Evolutionary conservation across 2,329 filamentous ascomycete genomes (phyloP), one percentile per base, ranked within the genome.

Genomic region (Pleurostoma richardsiae): DNA sequence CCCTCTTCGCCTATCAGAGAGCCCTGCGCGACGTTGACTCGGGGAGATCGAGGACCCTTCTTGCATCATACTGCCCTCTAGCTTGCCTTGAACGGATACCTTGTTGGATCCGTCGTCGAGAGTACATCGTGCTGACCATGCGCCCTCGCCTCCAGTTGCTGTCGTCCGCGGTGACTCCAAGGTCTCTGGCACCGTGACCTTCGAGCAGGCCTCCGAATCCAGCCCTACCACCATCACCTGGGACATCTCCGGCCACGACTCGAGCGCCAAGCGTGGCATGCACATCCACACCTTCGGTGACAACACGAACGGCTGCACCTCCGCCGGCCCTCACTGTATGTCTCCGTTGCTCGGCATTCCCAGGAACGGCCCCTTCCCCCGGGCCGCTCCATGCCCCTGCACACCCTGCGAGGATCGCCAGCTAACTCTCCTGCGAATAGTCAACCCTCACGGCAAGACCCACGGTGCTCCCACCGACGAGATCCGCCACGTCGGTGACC

Each of bases 261-360:
- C 92, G 74, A 96, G 95, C 71, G 91, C 94, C 66, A 83, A 95
- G 84, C 92, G 94, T 74, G 94, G 90, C 72, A 90, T 97, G 82
- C 94, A 99, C 81, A 85, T 99, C 66, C 94, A 99, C 80, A 89
- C 94, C 71, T 99, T 96, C 66, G 94, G 94, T 70, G 94, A 97
- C 82, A 97, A 97, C 83, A 97, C 94, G 80, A 99, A 99, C 76
- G 94, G 94, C 71, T 99, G 94, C 88, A 97, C 92, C 57, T 95
- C 88, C 58, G 94, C 94, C 58, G 94, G 94, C 46, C 92, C 94
- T 72, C 94, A 99, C 80, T 99, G 90, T 95, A 77, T 68, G 88
- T 74, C 33, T 19, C 19, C 19, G 19, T 19, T 19, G 19, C 19
- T 19, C 19, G 19, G 19, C 19, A 19, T 19, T 19, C 19, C 19